Evolutionary conservation across 2,329 filamentous ascomycete species (phyloP), one percentile per base, ranked within the genome.

Genomic region (Lachnellula hyalina): DNA sequence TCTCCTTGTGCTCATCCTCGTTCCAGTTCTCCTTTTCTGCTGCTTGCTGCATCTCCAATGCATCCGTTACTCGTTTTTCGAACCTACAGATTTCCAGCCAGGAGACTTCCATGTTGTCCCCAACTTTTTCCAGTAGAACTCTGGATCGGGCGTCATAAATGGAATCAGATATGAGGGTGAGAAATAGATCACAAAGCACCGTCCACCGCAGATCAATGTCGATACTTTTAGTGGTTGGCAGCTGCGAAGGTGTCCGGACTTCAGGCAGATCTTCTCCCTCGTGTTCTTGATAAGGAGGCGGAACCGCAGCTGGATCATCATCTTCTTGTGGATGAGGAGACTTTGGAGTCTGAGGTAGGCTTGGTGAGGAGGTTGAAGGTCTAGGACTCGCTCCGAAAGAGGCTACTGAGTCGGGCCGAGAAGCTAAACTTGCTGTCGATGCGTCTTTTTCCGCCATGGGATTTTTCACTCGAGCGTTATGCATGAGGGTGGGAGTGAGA

Each of bases 161-260:
- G 0, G 91, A 94, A 71, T 97, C 93, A n/a, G 93, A 89, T 63
- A 99, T 92, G n/a, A 99, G 79, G 4, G 96, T 84, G 4, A 99
- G 79, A 70, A 99, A 99, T 4, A 99, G 75, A 71, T 99, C 94
- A 69, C 94, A 99, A 2, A 99, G 81, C 0, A 97, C 88, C 0
- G 94, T 99, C 94, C 94, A 99, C 17, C 94, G 85, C 52, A 99
- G 79, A 70, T 99, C 94, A 55, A 99, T 96, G 67, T 97, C 93
- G 55, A 99, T 88, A 63, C 89, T 94, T 53, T 86, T 83, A 1
- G 87, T 90, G 3, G 82, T 84, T 0, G 90, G 88, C 59, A 97
- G 78, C 66, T 96, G 86, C 1, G 89, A 90, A 0, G 91, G 90
- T 0, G 84, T 90, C 64, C 87, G 86, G 17, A 96, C 90, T 60